A percentile compares a stretch with the other conserved stretches of the same genome.
Evolutionary conservation across 164 flowering plant genomes (phyloP).

Genomic region (Vitis rupestris): DNA sequence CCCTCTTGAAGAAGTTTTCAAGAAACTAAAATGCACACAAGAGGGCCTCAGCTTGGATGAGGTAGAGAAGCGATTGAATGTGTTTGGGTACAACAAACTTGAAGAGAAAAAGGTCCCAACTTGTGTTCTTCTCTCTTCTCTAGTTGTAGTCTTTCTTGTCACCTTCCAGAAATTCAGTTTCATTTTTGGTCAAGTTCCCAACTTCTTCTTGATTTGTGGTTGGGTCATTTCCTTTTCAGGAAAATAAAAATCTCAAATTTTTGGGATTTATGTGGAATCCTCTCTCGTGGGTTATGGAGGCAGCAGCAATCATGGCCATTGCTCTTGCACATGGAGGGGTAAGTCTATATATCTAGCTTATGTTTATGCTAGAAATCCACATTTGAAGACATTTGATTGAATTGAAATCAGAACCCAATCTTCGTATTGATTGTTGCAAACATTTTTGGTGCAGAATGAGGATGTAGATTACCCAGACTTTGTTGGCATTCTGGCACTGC

Average conservation of each 20-base stretch:
- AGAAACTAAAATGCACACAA: slow-evolving; percentile 34
- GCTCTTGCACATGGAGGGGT: neutral
- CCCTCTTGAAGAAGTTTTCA: slow-evolving; percentile 47
- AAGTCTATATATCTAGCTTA: neutral
- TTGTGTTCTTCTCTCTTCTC: neutral
- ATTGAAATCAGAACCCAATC: neutral
- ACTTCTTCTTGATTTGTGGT: neutral
- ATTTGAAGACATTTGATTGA: neutral
- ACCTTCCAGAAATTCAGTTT: neutral
- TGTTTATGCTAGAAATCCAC: neutral
- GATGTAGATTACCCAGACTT: neutral
- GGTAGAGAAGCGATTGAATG: slow-evolving; percentile 33
- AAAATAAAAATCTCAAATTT: neutral
- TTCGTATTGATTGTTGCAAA: no score
- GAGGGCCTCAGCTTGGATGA: slow-evolving; percentile 40
- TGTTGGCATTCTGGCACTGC: neutral
- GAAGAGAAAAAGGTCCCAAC: slow-evolving; percentile 40
- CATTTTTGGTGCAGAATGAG: neutral
- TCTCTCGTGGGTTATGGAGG: neutral
- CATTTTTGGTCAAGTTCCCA: neutral
- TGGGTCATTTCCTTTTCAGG: neutral
- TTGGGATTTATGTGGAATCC: neutral
- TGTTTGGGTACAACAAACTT: slow-evolving; percentile 55
- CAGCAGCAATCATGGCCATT: neutral
- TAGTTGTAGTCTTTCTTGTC: neutral